Evolutionary conservation across 495 filamentous ascomycete species (phyloP), one percentile per base, ranked within the genome.

Genomic region (Chaetomium tenue): DNA sequence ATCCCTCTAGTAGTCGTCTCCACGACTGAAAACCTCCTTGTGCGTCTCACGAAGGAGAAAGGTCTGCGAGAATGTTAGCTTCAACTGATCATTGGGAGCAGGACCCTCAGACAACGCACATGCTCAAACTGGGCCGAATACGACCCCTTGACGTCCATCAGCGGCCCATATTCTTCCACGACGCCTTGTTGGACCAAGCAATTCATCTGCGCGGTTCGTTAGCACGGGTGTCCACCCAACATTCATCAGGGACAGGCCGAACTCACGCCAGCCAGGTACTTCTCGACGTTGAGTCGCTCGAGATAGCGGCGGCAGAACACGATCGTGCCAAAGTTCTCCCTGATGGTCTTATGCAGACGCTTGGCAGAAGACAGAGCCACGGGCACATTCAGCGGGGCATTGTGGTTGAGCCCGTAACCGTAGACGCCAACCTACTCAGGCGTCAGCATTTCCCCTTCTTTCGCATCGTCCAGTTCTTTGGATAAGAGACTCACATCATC

Each of bases 51-150:
- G 83, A 58, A 97, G 84, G 62, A 97, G 71, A 68, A 97, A 89
- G 9, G 92, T 97, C 91, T 95, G 69, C 12, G 15, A 9, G 0
- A 16, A 54, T 68, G 74, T 78, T 63, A 77, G 74, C 66, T 39
- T 54, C 33, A 3, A 26, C 20, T 15, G 0, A 47, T 33, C 30
- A 25, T 18, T 18, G 18, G 4, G 9, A 23, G 6, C 1, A 30
- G n/a, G 20, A 46, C 9, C 9, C 12, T 7, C 20, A 28, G 15
- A 56, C 47, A 12, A 74, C 89, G 82, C 79, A 94, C 91, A 82
- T 97, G 93, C 83, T 97, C 93, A 70, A 82, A 96, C 77, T 97
- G 93, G 65, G 93, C 93, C 23, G 92, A 95, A 73, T 93, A 97
- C 25, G 90, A 93, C 58, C 93, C 93, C 86, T 96, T 96, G 77